Evolutionary conservation across 345 rosid species (phyloP).

Genomic region (Jatropha curcas): DNA sequence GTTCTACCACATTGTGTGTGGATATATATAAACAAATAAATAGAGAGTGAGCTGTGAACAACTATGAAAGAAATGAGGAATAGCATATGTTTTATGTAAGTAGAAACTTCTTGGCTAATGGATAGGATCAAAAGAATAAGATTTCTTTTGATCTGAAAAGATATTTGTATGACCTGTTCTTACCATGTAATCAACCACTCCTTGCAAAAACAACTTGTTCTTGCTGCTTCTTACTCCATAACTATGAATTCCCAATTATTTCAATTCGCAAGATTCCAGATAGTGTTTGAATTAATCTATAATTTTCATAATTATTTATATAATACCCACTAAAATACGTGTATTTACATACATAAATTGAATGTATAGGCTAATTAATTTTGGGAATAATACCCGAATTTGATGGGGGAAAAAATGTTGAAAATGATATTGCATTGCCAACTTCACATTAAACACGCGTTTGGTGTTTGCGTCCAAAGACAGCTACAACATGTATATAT

Average conservation of each 20-base stretch:
- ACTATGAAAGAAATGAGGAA: not conserved
- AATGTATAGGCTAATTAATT: no score
- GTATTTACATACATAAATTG: no score
- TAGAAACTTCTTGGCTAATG: not conserved
- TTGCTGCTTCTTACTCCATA: no score
- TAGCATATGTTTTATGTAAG: not conserved
- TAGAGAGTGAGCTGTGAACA: slow-evolving; percentile 3
- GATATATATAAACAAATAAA: not conserved
- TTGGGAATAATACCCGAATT: no score
- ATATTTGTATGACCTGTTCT: not conserved
- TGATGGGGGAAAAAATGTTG: no score
- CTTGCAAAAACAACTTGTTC: not conserved
- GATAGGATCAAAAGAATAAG: no score
- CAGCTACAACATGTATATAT: slow-evolving; percentile 14
- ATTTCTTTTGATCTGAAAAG: not conserved
- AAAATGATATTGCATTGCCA: no score
- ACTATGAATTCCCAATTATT: not conserved
- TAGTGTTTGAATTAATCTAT: no score
- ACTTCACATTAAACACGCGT: slow-evolving; percentile 21
- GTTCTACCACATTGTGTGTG: no score
- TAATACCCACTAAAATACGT: no score
- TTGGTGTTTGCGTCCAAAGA: slow-evolving; percentile 21
- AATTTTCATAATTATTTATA: no score
- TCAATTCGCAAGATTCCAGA: not conserved
- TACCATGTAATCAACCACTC: not conserved